Conservation (phyloP, 1,284 basidiomycete genomes). For the Apiotrichum laibachii region DNA sequence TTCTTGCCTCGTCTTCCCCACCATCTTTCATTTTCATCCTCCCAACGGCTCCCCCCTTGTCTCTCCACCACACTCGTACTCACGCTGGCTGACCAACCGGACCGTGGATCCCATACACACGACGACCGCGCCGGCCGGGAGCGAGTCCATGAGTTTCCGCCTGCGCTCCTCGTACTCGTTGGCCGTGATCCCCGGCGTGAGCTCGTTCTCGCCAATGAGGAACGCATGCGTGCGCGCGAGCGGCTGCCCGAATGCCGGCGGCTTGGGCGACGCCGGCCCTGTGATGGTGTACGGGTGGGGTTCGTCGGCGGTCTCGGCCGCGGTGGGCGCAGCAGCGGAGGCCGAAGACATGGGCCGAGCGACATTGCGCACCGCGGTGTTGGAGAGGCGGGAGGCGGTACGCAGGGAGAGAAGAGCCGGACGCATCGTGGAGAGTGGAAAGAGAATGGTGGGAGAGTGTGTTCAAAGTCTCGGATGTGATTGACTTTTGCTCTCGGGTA, state of each 20-base stretch:
- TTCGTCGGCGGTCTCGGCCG: not conserved
- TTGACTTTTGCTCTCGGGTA: no score
- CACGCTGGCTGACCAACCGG: conserved; percentile 83
- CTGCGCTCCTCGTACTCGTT: conserved; percentile 81
- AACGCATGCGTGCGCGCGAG: conserved; percentile 73
- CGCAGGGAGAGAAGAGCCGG: not conserved
- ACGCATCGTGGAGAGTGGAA: no score
- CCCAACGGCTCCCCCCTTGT: not conserved
- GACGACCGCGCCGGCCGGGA: conserved; percentile 75
- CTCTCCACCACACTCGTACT: conserved; percentile 47
- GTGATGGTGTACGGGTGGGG: not conserved
- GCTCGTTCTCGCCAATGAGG: conserved; percentile 65
- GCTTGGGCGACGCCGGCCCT: conserved; percentile 53
- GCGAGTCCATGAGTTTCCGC: conserved; percentile 65
- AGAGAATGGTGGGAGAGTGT: no score
- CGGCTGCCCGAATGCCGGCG: conserved; percentile 73
- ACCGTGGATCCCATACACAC: conserved; percentile 76
- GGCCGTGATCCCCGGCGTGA: conserved; percentile 79
- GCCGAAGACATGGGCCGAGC: not conserved
- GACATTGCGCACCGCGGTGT: not conserved
- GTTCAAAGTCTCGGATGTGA: no score
- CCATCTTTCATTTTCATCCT: not conserved
- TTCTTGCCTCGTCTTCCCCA: no score
- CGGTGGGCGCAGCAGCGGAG: not conserved
- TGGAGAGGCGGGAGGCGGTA: not conserved